Evolutionary conservation across 371 early-diverging fungal species (phyloP).

Genomic region (Basidiobolus meristosporus): DNA sequence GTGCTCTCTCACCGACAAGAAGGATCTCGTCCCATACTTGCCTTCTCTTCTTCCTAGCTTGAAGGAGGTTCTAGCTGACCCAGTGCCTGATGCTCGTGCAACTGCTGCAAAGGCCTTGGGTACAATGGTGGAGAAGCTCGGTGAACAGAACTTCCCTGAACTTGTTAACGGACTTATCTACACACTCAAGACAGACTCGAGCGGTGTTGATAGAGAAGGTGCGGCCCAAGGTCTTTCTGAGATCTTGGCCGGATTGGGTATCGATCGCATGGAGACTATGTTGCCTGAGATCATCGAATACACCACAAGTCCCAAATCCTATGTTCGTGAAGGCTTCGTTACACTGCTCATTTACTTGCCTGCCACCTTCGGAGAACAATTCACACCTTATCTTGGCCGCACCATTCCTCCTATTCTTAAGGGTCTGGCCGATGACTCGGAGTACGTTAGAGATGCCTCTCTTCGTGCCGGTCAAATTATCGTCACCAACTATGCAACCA

Average conservation of each 20-base stretch:
- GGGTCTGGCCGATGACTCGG: slow-evolving; percentile 90
- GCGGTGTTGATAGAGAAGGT: slow-evolving; percentile 86
- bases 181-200: slow-evolving; percentile 69
- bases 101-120: slow-evolving; percentile 89
- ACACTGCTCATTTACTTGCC: slow-evolving; percentile 87
- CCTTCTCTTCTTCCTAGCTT: slow-evolving; percentile 64
- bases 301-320: slow-evolving; percentile 44
- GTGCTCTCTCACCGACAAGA: slow-evolving; percentile 78
- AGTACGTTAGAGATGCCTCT: slow-evolving; percentile 83
- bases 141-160: slow-evolving; percentile 83
- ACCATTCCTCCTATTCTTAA: slow-evolving; percentile 74
- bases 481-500: slow-evolving; percentile 70
- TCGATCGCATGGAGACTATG: slow-evolving; percentile 69
- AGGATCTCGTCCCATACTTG: slow-evolving; percentile 80
- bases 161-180: slow-evolving; percentile 68
- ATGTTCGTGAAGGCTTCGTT: slow-evolving; percentile 92
- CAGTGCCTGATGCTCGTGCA: slow-evolving; percentile 90
- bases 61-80: slow-evolving; percentile 78
- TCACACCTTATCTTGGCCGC: slow-evolving; percentile 73
- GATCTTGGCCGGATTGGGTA: slow-evolving; percentile 76
- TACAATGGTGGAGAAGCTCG: slow-evolving; percentile 72
- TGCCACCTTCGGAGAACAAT: slow-evolving; percentile 76
- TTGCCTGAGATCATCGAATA: slow-evolving; percentile 80
- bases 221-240: slow-evolving; percentile 95
- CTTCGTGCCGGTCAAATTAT: slow-evolving; percentile 84